Base-by-base conservation (phyloP, 441 rosid species). In the Populus hybrid region DNA sequence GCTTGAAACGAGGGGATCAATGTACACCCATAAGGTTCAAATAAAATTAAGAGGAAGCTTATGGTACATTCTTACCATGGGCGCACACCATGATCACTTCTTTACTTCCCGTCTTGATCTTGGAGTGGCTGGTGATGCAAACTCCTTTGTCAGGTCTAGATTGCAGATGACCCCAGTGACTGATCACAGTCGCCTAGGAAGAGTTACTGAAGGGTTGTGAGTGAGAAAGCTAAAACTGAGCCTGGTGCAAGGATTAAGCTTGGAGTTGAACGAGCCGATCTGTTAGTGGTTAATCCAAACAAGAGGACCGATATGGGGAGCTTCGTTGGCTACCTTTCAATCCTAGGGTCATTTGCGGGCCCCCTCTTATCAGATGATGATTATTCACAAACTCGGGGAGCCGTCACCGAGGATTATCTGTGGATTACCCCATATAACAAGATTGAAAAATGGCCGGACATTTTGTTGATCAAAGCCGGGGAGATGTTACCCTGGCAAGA, bases 371-470 rank as follows among this genome's bases (percentile, higher is more conserved):
- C 71, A 0, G 79, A 76, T 6, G 83, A 86, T 70, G 89, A 87
- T 76, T 85, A 79, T 18, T 77, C 88, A 1, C 86, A 83, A 72
- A 83, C 87, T 24, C 84, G 88, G 5, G 88, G 74, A 0, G 85
- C 86, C 2, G 88, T 86, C 69, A 83, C 91, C 21, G 78, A 87
- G 8, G 85, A 87, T 66, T 85, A 87, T 32, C 84, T 85, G 59
- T 90, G 92, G 92, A 79, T 86, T 67, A 85, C 88, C 4, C 86
- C 86, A 2, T 84, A 86, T 68, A 87, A 90, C 65, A 90, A 75
- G 79, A 82, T 89, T 0, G 90, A 90, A 76, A 87, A 83, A 81
- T 88, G 89, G 88, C 84, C 5, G 91, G 91, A 67, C 23, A 70
- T 38, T 87, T 79, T 65, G 69, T 68, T 11, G 90, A 86, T 28